Base-by-base conservation (phyloP, 2,329 filamentous ascomycete genomes). In the Monosporascus sp. region DNA sequence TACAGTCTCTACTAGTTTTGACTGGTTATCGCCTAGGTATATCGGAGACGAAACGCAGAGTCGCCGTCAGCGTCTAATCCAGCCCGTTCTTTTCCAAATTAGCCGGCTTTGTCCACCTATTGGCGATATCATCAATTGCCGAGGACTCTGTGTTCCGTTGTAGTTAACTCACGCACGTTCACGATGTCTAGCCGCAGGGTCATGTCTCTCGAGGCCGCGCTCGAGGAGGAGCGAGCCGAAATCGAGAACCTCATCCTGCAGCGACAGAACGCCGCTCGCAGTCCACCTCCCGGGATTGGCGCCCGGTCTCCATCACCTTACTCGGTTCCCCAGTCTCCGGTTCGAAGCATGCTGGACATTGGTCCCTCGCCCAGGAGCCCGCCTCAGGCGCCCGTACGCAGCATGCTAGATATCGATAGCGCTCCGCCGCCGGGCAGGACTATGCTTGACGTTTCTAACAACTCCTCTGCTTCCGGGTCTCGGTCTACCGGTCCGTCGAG, bases 291-390 rank as follows among this genome's bases (percentile, higher is more conserved):
- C 14, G 55, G 54, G 5, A 54, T 47, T 57, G 68, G 60, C 45
- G 70, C 55, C 44, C 73, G 78, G 59, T 77, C 78, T 43, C 71
- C 75, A 44, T 81, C 85, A 57, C 78, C 82, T 55, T 78, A 79
- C 70, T 68, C 72, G 27, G 78, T 72, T 51, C 81, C 84, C 46
- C 80, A 77, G 50, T 88, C 87, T 24, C 85, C 87, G 11, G 80
- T 88, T 51, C 79, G 86, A 60, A 89, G 83, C 68, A 83, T 88
- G 79, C 74, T 87, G 18, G 82, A 85, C 64, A 75, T 84, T 62
- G 75, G 77, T 64, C 75, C 79, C 48, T 63, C 59, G 44, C 54
- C 66, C 51, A 69, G 65, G 47, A 63, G 72, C 58, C 71, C 74
- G 31, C 66, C 73, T n/a, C 78, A 75, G 56, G 75, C 76, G 37